phyloP scores from a whole-genome alignment of 495 filamentous ascomycete genomes.

The Mytilinidion resinicola region DNA sequence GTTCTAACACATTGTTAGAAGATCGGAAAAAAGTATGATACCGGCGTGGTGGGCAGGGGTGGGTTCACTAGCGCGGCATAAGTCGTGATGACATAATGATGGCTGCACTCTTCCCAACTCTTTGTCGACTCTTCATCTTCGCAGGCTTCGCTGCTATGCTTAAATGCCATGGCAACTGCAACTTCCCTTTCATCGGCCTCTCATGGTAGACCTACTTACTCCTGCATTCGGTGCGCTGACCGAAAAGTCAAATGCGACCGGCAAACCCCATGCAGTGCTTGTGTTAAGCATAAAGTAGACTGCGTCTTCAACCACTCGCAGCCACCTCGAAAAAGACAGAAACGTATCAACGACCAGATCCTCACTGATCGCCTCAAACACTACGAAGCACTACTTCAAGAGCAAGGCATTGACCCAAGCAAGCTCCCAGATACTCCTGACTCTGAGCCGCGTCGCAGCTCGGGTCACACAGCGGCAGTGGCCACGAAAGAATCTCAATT shows the following conservation, averaged over 20 bases:
- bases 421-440: conserved; percentile 9
- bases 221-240: conserved; percentile 32
- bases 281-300: conserved; percentile 28
- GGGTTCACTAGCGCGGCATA: no score
- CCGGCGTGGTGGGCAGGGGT: no score
- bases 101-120: no score
- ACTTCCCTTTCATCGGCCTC: conserved; percentile 4
- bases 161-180: neutral
- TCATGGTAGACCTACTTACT: conserved; percentile 9
- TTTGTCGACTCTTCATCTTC: no score
- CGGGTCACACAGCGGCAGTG: conserved; percentile 2
- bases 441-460: conserved; percentile 1
- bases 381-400: conserved; percentile 31
- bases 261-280: conserved; percentile 34
- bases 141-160: neutral
- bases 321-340: conserved; percentile 24
- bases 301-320: conserved; percentile 29
- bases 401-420: conserved; percentile 31
- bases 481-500: neutral
- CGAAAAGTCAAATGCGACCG: conserved; percentile 40
- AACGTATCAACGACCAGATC: conserved; percentile 21
- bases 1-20: no score
- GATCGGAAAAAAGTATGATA: no score
- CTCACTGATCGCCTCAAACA: conserved; percentile 26
- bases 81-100: no score